These are phyloP conservation scores for Cephalotrichum gorgonifer DNA, from an alignment of 2,329 filamentous ascomycete genomes.

Conservation along the genomic window DNA sequence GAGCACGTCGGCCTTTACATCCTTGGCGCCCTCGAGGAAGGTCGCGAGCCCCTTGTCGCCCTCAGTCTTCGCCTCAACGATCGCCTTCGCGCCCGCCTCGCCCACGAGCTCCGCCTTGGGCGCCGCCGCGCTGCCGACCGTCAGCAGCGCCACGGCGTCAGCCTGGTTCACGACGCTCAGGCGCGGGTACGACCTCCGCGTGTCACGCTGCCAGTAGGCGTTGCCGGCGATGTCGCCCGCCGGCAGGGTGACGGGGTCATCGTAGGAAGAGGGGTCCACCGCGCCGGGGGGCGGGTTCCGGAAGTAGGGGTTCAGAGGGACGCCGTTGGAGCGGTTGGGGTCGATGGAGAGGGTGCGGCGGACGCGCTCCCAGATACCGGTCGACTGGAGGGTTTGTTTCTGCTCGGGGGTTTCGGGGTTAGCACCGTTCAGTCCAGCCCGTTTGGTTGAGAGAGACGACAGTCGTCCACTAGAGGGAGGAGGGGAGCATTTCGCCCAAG, in stretches of 20 bases:
- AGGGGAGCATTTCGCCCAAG: too few species aligned
- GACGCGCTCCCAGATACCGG: conserved; percentile 77
- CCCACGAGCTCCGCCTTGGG: conserved; percentile 76
- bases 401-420: conserved; percentile 25
- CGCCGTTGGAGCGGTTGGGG: conserved; percentile 77
- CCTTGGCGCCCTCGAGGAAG: conserved; percentile 56
- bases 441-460: neutral
- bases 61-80: conserved; percentile 67
- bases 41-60: conserved; percentile 58
- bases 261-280: conserved; percentile 22
- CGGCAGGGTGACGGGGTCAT: conserved; percentile 45
- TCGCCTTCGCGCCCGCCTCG: conserved; percentile 47
- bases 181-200: conserved; percentile 70
- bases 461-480: too few species aligned
- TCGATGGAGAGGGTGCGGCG: conserved; percentile 73
- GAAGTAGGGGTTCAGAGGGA: conserved; percentile 88
- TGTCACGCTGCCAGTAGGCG: conserved; percentile 74
- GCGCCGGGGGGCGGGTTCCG: conserved; percentile 60
- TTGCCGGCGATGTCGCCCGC: conserved; percentile 25
- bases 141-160: conserved; percentile 76
- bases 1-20: conserved; percentile 55
- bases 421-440: neutral
- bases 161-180: conserved; percentile 72
- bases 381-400: conserved; percentile 95
- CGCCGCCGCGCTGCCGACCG: conserved; percentile 67